These are phyloP conservation scores for Cephaloascus fragrans DNA, from an alignment of 805 yeast species.

Conservation along the genomic window DNA sequence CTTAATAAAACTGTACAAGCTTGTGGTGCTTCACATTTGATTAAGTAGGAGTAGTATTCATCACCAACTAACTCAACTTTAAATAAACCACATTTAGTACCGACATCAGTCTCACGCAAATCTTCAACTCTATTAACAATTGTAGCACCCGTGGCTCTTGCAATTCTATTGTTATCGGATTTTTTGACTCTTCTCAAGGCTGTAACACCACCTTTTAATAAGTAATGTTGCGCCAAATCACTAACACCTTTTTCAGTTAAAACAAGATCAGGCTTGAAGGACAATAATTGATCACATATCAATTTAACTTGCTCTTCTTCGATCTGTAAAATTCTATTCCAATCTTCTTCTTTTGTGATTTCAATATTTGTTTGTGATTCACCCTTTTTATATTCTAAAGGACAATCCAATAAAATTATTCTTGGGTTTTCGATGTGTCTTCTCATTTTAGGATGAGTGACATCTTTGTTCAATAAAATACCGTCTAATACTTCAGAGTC, in stretches of 20 bases:
- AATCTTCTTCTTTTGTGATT: constrained; percentile 91
- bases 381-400: constrained; percentile 96
- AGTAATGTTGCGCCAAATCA: constrained; percentile 93
- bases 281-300: constrained; percentile 77
- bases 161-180: constrained; percentile 91
- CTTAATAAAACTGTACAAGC: constrained; percentile 92
- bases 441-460: constrained; percentile 98
- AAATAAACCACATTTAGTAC: constrained; percentile 82
- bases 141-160: constrained; percentile 96
- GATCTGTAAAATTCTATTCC: constrained; percentile 90
- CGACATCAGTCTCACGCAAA: constrained; percentile 82
- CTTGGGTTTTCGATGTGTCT: constrained; percentile 84
- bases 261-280: constrained; percentile 86
- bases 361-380: constrained; percentile 98
- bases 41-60: constrained; percentile 85
- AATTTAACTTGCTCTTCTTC: constrained; percentile 94
- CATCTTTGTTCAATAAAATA: constrained; percentile 88
- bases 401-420: constrained; percentile 85
- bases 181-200: constrained; percentile 92
- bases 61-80: constrained; percentile 94
- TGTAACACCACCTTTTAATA: constrained; percentile 87
- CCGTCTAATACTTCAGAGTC: constrained; percentile 87
- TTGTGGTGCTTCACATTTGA: constrained; percentile 72
- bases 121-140: constrained; percentile 95
- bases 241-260: constrained; percentile 98